These are phyloP conservation scores for Nakazawaea peltata DNA, from an alignment of 805 yeast genomes.

Conservation along the genomic window DNA sequence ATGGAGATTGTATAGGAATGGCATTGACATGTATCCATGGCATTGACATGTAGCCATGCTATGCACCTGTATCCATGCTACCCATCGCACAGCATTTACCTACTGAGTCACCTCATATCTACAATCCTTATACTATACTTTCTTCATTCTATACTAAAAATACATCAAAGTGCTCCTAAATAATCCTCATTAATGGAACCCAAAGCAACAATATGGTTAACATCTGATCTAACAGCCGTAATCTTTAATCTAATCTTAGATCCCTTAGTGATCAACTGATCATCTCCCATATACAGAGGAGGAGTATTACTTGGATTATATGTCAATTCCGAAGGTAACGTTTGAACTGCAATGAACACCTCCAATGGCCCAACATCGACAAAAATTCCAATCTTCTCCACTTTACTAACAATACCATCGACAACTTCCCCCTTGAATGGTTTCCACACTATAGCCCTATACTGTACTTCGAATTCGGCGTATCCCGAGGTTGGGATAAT, in stretches of 20 bases:
- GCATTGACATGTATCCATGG: too few species aligned
- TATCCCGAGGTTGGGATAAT: constrained; percentile 88
- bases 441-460: constrained; percentile 95
- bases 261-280: constrained; percentile 91
- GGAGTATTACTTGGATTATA: constrained; percentile 95
- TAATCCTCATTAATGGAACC: constrained; percentile 98
- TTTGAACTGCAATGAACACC: constrained; percentile 89
- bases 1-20: too few species aligned
- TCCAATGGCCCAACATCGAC: constrained; percentile 97
- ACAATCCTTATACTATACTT: too few species aligned
- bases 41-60: too few species aligned
- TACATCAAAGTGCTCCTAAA: constrained; percentile 63
- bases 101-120: too few species aligned
- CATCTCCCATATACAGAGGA: constrained; percentile 95
- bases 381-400: constrained; percentile 91
- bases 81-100: too few species aligned
- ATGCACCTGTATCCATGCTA: too few species aligned
- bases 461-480: constrained; percentile 94
- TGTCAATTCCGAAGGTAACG: constrained; percentile 89
- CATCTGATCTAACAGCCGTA: constrained; percentile 96
- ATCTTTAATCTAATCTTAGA: constrained; percentile 90
- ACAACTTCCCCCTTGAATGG: constrained; percentile 99
- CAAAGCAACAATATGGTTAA: constrained; percentile 93
- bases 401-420: constrained; percentile 91
- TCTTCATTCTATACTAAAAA: too few species aligned